Evolutionary conservation across 495 filamentous ascomycete genomes (phyloP).

Genomic region (Astrocystis sublimbata): DNA sequence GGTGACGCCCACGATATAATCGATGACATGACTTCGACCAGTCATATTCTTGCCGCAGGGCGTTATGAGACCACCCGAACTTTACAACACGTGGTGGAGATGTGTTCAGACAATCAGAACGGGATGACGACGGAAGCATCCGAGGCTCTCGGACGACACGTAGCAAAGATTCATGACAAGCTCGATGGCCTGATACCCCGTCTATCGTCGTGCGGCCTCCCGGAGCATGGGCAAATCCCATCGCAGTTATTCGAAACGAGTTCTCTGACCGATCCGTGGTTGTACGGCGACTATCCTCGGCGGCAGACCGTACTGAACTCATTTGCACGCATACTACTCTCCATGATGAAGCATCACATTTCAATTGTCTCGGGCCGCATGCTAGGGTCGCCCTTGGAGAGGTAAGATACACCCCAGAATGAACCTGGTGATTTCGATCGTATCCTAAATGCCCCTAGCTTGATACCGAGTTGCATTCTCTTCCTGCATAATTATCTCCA

Average conservation of each 20-base stretch:
- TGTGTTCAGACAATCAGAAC: neutral
- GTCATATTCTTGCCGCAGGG: neutral
- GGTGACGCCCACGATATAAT: neutral
- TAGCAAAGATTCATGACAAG: neutral
- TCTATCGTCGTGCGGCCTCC: neutral
- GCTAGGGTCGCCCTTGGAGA: neutral
- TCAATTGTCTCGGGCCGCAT: conserved; percentile 1
- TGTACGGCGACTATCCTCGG: conserved; percentile 1
- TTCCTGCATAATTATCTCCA: conserved; percentile 4
- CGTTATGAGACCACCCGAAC: neutral
- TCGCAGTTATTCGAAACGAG: conserved; percentile 3
- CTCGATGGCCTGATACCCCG: neutral
- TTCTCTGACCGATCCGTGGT: neutral
- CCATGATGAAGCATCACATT: conserved; percentile 3
- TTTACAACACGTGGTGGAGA: conserved; percentile 2
- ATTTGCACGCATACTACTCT: neutral
- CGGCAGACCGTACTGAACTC: neutral
- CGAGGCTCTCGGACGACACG: neutral
- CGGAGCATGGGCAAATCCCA: conserved; percentile 1
- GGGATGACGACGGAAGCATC: conserved; percentile 1
- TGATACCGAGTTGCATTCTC: conserved; percentile 1
- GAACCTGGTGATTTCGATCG: neutral
- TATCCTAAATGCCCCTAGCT: neutral
- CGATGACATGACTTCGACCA: neutral
- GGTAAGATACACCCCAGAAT: neutral